phyloP scores from a whole-genome alignment of 1,284 basidiomycete species.

The Puccinia polysora region DNA sequence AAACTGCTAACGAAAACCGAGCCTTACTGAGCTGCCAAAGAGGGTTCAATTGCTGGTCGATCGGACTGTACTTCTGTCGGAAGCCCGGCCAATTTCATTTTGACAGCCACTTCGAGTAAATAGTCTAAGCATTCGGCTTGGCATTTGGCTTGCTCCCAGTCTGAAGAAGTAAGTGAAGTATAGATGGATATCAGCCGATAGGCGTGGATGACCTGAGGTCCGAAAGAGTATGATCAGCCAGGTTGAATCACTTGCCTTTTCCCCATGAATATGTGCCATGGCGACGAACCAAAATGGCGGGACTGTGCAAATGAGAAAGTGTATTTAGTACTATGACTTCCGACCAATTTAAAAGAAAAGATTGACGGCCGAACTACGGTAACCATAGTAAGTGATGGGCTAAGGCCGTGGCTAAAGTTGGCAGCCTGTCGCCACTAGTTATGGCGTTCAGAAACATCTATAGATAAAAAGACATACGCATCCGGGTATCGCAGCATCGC shows the following conservation, averaged over 20 bases:
- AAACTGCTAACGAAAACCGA: neutral
- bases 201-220: no score
- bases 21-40: slow-evolving; percentile 10
- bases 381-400: neutral
- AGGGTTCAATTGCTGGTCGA: slow-evolving; percentile 12
- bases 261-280: slow-evolving; percentile 83
- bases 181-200: neutral
- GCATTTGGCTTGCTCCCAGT: slow-evolving; percentile 82
- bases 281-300: slow-evolving; percentile 70
- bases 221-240: no score
- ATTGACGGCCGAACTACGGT: neutral
- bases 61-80: slow-evolving; percentile 20
- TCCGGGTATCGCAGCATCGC: slow-evolving; percentile 73
- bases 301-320: slow-evolving; percentile 45
- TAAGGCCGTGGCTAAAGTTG: neutral
- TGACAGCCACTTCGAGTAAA: slow-evolving; percentile 75
- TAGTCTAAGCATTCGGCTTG: slow-evolving; percentile 81
- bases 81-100: slow-evolving; percentile 59
- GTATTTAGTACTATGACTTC: neutral
- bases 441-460: no score
- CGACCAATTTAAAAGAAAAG: no score
- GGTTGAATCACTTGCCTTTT: slow-evolving; percentile 52
- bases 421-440: no score
- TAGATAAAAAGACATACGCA: slow-evolving; percentile 55
- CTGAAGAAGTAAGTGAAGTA: slow-evolving; percentile 51